Base-by-base conservation (phyloP, 495 filamentous ascomycete species). In the Darksidea phi region DNA sequence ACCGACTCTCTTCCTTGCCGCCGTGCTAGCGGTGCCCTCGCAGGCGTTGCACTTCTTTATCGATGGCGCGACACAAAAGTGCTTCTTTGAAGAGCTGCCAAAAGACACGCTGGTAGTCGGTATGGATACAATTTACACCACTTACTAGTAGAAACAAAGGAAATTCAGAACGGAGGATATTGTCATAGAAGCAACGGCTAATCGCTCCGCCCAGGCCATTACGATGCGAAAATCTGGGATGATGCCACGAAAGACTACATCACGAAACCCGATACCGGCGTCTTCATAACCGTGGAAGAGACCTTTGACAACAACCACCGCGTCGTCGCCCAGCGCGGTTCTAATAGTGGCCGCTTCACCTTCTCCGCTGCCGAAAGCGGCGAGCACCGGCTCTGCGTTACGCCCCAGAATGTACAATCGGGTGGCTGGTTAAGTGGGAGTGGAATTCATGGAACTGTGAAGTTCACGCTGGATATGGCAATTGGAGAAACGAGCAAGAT, bases 281-380 rank as follows among this genome's bases (percentile, higher is more conserved):
- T 98, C 67, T 87, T 84, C 74, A 94, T 97, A 71, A 92, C 89
- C 17, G 94, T 98, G 57, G 91, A 95, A 64, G 95, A 98, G 79
- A 82, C 86, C 70, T 98, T 98, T 75, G 94, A 97, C 84, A 94
- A 96, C 76, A 89, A 97, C 80, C 94, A 98, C 82, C 89, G 90
- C 60, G 86, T 98, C 47, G 89, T 97, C 50, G 87, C 85, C 61
- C 91, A 95, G 76, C 86, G 87, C 64, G 91, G 91, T 64, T 76
- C 81, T 41, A 70, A 83, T 56, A 77, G 82, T 36, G 95, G 94
- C 62, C 88, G 88, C 69, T 97, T 97, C 81, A 97, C 94, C 64
- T 97, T 98, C 86, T 91, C 85, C 54, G 90, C 95, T 38, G 89
- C 90, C 63, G 95, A 97, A 70, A 83, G 89, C 2, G 94, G 94